Base-by-base conservation (phyloP, 768 basidiomycete species). In the Chalciporus pseudorubinellus region DNA sequence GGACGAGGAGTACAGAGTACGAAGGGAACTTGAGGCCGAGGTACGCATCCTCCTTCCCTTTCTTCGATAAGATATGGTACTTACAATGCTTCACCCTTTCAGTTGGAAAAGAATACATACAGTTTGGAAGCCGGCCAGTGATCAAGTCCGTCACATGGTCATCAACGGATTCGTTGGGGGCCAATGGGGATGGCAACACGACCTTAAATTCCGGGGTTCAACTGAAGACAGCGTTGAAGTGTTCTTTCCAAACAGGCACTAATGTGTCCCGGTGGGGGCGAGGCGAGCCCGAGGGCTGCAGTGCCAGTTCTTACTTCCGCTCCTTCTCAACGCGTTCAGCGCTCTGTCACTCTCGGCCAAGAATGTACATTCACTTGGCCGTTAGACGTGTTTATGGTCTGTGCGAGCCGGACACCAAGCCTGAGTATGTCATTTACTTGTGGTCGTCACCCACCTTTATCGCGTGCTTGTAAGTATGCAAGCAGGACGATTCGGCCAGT, bases 61-160 rank as follows among this genome's bases (percentile, higher is more conserved):
- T 33, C 38, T 31, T 26, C 9, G 26, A 26, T 9, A 50, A 6
- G 2, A 14, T 11, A 12, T 4, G 29, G 29, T 11, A 2, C 13
- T 31, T 11, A 31, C 29, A 31, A 6, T 5, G 18, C 47, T 21
- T 19, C 11, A 38, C 22, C 18, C 20, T 5, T 48, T 16, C 8
- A 91, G 89, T 68, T 91, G 63, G 90, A 92, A 65, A 92, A 91
- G 74, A 92, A 92, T 59, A 90, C 89, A 0, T 92, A 89, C 58
- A 89, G 82, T 60, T 63, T 87, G 59, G 87, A 89, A 50, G 51
- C 65, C 9, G 16, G 51, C 51, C 61, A 57, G 29, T 62, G 52
- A 62, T 12, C 2, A 18, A 13, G 14, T 21, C 10, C 20, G 20
- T 24, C 11, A 6, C 36, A 14, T 26, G 3, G 26, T 26, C 9